A percentile compares a stretch with the other conserved stretches of the same genome.
Evolutionary conservation across 2,329 filamentous ascomycete species (phyloP).

Genomic region (Dactylellina sp.): DNA sequence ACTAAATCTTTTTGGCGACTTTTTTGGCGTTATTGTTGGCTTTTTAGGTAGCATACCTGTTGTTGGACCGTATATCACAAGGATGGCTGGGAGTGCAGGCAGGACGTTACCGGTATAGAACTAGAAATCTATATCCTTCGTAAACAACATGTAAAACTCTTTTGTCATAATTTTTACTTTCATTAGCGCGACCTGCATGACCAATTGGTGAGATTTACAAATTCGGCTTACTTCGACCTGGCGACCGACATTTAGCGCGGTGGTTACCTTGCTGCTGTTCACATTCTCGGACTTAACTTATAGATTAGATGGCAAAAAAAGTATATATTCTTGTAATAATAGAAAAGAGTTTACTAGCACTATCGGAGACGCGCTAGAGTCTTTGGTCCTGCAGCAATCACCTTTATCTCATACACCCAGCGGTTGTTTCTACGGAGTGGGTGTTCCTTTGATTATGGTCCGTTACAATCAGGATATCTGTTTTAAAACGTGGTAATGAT

Average conservation of each 20-base stretch:
- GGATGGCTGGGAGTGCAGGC: constrained; percentile 71
- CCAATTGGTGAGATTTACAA: constrained; percentile 65
- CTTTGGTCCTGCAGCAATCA: too few species aligned
- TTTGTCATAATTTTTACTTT: too few species aligned
- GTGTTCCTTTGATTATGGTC: neutral
- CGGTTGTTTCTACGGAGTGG: too few species aligned
- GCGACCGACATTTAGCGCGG: too few species aligned
- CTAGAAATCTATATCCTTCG: too few species aligned
- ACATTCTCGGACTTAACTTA: neutral
- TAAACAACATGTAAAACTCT: too few species aligned
- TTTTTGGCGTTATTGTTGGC: constrained; percentile 88
- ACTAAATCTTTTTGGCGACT: constrained; percentile 92
- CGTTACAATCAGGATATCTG: neutral
- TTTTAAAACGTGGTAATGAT: constrained; percentile 8
- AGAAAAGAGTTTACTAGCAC: too few species aligned
- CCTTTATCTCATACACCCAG: too few species aligned
- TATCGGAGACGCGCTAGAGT: too few species aligned
- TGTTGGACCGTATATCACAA: constrained; percentile 85
- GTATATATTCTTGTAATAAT: constrained; percentile 4
- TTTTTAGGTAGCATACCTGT: constrained; percentile 88
- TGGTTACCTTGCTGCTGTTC: too few species aligned
- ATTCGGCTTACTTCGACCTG: neutral
- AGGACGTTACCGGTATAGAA: constrained; percentile 48
- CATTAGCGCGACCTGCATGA: constrained; percentile 61
- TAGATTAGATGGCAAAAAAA: constrained; percentile 7